A percentile compares a stretch with the other conserved stretches of the same genome.
Evolutionary conservation across 306 rosid species (phyloP).

Genomic region (Dryas drummondii): DNA sequence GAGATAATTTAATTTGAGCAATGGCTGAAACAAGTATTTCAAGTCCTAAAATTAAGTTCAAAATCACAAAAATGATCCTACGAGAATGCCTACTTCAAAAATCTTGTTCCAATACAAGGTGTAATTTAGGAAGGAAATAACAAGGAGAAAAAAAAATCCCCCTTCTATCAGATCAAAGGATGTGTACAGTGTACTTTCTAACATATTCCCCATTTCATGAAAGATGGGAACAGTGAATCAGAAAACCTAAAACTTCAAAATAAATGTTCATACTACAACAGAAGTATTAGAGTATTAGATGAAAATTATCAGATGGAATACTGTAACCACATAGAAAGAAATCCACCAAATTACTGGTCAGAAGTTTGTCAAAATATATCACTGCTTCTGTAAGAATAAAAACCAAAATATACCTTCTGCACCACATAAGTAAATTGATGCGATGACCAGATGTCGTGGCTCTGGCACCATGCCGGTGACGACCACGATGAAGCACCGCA

Average conservation of each 20-base stretch:
- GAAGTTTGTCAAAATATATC: background rate
- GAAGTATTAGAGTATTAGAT: background rate
- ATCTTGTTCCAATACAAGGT: background rate
- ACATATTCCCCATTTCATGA: background rate
- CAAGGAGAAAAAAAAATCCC: background rate
- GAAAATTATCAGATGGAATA: background rate
- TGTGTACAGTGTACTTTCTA: background rate
- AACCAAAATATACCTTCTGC: constrained; percentile 67
- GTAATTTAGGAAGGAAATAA: background rate
- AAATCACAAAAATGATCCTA: background rate
- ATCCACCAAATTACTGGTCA: background rate
- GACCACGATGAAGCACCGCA: constrained; percentile 86
- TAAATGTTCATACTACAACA: background rate
- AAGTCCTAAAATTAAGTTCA: background rate
- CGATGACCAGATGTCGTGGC: constrained; percentile 78
- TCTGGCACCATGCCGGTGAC: constrained; percentile 84
- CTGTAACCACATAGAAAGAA: background rate
- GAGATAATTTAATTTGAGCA: constrained; percentile 18
- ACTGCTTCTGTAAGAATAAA: constrained; percentile 16
- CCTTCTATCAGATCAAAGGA: background rate
- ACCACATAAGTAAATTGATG: constrained; percentile 78
- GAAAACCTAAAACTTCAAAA: too few species aligned
- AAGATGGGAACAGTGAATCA: background rate
- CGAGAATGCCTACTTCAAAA: background rate
- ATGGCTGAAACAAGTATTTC: background rate